These are phyloP conservation scores for Sclerotinia spermophila DNA, from an alignment of 2,329 filamentous ascomycete species.

Conservation along the genomic window DNA sequence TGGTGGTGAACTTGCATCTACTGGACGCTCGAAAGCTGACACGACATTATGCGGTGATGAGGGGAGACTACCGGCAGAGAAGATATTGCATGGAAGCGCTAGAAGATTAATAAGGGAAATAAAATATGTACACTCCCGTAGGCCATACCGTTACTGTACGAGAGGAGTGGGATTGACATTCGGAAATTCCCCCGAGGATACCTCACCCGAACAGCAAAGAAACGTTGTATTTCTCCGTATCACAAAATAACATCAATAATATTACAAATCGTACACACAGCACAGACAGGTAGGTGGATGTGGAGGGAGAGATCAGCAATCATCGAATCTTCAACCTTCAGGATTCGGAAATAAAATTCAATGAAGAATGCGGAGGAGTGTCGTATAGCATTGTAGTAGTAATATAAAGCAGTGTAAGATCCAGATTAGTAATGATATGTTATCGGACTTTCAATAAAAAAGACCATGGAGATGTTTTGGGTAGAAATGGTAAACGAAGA, in stretches of 20 bases:
- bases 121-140: conserved; percentile 6
- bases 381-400: neutral
- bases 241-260: neutral
- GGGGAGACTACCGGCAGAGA: conserved; percentile 16
- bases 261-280: neutral
- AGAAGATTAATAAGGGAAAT: conserved; percentile 16
- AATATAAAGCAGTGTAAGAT: neutral
- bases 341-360: conserved; percentile 7
- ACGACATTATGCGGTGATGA: conserved; percentile 17
- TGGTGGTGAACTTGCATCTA: neutral
- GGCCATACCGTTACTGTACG: neutral
- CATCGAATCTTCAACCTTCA: neutral
- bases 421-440: neutral
- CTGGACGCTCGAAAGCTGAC: conserved; percentile 12
- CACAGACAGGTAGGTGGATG: neutral
- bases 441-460: conserved; percentile 12
- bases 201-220: conserved; percentile 2
- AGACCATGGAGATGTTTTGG: neutral
- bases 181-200: conserved; percentile 1
- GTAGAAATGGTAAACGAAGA: neutral
- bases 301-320: neutral
- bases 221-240: conserved; percentile 4
- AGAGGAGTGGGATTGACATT: conserved; percentile 2
- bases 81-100: conserved; percentile 16
- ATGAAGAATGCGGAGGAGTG: neutral